phyloP scores from a whole-genome alignment of 2,329 filamentous ascomycete genomes.

The Penicillium expansum region DNA sequence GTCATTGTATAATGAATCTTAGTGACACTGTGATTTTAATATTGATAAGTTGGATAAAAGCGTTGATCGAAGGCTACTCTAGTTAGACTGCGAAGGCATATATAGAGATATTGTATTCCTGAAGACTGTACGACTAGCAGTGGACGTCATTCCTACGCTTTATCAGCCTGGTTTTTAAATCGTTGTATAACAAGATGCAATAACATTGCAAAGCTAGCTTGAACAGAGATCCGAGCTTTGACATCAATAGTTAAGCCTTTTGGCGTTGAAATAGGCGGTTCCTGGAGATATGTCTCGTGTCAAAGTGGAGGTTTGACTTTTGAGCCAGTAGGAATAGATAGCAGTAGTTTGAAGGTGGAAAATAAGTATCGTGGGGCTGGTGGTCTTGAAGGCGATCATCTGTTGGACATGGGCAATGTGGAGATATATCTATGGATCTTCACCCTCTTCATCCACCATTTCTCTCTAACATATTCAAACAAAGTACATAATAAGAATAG shows the following conservation, averaged over 20 bases:
- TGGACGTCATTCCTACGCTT: not conserved
- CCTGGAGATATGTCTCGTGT: not conserved
- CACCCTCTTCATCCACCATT: not conserved
- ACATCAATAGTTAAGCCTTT: not conserved
- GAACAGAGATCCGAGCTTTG: not conserved
- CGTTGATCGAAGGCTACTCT: too few relatives aligned
- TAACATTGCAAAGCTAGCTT: not conserved
- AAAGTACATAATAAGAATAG: not conserved
- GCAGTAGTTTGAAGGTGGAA: not conserved
- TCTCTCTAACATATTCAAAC: not conserved
- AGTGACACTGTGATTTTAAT: not conserved
- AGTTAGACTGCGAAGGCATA: not conserved
- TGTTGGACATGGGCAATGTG: not conserved
- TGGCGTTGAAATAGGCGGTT: not conserved
- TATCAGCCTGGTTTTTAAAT: not conserved
- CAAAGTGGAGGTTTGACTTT: not conserved
- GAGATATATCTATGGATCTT: slow-evolving; percentile 2
- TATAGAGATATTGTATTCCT: not conserved
- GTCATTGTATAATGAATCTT: too few relatives aligned
- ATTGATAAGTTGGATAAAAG: not conserved
- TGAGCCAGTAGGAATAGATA: not conserved
- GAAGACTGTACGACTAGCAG: not conserved
- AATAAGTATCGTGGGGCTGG: not conserved
- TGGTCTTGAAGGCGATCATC: not conserved
- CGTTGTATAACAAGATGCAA: not conserved